Evolutionary conservation across 2,329 filamentous ascomycete species (phyloP), one percentile per base, ranked within the genome.

Genomic region (Penicillium sp.): DNA sequence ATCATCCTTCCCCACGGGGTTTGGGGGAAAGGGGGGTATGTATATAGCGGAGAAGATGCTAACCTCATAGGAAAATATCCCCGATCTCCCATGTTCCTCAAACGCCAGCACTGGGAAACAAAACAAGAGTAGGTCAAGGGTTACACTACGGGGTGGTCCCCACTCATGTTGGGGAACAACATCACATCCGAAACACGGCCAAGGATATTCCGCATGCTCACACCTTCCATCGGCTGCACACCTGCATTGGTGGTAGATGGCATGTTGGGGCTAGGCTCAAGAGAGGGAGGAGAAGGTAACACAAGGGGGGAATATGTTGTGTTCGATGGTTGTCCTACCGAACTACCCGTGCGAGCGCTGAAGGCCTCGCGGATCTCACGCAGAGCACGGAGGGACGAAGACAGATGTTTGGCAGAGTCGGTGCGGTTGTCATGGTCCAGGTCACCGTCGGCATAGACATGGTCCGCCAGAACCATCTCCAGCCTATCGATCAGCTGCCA

Each of bases 101-200:
- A 56, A 40, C 25, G 48, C 54, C 54, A 23, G 48, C 19, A 29
- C 49, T 25, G 12, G 37, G 19, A 49, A 37, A 42, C 13, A 25
- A 40, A 52, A 25, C 1, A 21, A 49, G 5, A 37, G 7, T 15
- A 38, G 10, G 10, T 17, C 19, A 27, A n/a, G 7, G 25, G 19
- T 55, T 50, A 62, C 2, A 51, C 50, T 17, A 50, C 33, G 2
- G 64, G 58, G 3, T 52, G 35, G 12, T 50, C 19, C 2, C 62
- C 64, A 29, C 60, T 64, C 67, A 72, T 70, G 29, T 58, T 73
- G 15, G 71, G 71, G 54, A 74, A 74, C 33, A 73, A 57, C 71
- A 74, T 74, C 35, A 73, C 71, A 42, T 73, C 69, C 33, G 71
- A 73, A 12, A 74, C 71, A 21, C 64, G 67, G 50, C 67, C 71